phyloP scores from a whole-genome alignment of 345 rosid genomes.

The Passiflora organensis region DNA sequence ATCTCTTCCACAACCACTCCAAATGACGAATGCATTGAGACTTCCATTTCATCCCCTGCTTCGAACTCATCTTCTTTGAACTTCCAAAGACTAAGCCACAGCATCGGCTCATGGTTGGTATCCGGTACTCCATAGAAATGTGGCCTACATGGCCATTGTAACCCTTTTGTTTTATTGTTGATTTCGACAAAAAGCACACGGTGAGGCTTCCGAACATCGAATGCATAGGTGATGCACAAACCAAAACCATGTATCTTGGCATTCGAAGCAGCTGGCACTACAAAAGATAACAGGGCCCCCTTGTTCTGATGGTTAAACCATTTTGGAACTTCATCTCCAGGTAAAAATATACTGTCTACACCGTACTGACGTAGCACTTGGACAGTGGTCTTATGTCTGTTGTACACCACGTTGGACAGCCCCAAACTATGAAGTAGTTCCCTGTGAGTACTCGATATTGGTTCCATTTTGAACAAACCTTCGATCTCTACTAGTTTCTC shows the following conservation, averaged over 20 bases:
- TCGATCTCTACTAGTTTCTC: background rate
- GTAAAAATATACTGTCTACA: constrained; percentile 6
- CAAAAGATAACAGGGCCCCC: background rate
- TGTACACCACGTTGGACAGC: background rate
- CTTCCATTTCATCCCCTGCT: too few species aligned
- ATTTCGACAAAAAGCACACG: background rate
- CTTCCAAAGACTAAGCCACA: too few species aligned
- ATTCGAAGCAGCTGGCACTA: background rate
- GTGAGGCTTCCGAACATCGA: background rate
- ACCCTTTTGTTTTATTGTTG: background rate
- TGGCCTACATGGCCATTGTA: constrained; percentile 6
- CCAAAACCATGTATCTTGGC: background rate
- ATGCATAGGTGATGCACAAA: background rate
- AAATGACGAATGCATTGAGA: too few species aligned
- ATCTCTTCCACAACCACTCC: too few species aligned
- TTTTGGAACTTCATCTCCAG: constrained; percentile 9
- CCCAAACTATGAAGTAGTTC: background rate
- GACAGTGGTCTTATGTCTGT: background rate
- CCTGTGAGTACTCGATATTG: background rate
- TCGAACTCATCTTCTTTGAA: too few species aligned
- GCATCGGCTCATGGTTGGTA: background rate
- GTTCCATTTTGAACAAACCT: background rate
- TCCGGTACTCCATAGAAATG: background rate
- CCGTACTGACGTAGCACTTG: constrained; percentile 9
- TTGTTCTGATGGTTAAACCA: constrained; percentile 1